phyloP scores from a whole-genome alignment of 805 yeast genomes.

The Suhomyces sp. region DNA sequence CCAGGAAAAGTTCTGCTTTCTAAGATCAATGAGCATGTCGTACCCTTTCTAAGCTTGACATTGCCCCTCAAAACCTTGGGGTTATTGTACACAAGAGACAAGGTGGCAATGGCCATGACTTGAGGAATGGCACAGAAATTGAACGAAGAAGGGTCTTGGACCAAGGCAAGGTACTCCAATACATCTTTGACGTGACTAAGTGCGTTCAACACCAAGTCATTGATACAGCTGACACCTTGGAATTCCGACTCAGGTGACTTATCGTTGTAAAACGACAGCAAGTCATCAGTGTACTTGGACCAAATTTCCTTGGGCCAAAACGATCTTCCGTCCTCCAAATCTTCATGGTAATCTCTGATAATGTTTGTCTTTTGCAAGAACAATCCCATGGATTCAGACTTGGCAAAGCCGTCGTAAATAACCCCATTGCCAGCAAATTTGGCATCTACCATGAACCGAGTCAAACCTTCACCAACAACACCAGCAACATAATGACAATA shows the following conservation, averaged over 20 bases:
- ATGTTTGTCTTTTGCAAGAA: conserved; percentile 95
- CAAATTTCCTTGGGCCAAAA: conserved; percentile 97
- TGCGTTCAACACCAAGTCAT: conserved; percentile 77
- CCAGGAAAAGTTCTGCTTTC: conserved; percentile 71
- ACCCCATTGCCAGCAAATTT: conserved; percentile 55
- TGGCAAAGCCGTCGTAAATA: conserved; percentile 49
- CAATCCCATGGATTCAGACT: conserved; percentile 86
- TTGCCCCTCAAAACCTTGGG: conserved; percentile 63
- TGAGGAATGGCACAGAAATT: conserved; percentile 97
- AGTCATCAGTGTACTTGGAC: conserved; percentile 68
- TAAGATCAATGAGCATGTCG: conserved; percentile 73
- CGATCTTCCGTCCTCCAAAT: conserved; percentile 83
- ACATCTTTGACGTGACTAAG: conserved; percentile 75
- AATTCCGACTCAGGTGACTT: conserved; percentile 41
- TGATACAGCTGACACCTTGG: conserved; percentile 71
- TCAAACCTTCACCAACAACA: conserved; percentile 92
- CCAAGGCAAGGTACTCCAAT: conserved; percentile 67
- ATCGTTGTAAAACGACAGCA: conserved; percentile 53
- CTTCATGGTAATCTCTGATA: conserved; percentile 92
- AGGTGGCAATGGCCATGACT: conserved; percentile 97
- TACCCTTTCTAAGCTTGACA: conserved; percentile 89
- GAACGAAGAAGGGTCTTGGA: conserved; percentile 79
- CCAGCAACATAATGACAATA: conserved; percentile 99
- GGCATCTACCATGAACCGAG: conserved; percentile 76
- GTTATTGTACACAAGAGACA: conserved; percentile 82